Evolutionary conservation across 2,329 filamentous ascomycete genomes (phyloP), one percentile per base, ranked within the genome.

Genomic region (Ascomycota sp.): DNA sequence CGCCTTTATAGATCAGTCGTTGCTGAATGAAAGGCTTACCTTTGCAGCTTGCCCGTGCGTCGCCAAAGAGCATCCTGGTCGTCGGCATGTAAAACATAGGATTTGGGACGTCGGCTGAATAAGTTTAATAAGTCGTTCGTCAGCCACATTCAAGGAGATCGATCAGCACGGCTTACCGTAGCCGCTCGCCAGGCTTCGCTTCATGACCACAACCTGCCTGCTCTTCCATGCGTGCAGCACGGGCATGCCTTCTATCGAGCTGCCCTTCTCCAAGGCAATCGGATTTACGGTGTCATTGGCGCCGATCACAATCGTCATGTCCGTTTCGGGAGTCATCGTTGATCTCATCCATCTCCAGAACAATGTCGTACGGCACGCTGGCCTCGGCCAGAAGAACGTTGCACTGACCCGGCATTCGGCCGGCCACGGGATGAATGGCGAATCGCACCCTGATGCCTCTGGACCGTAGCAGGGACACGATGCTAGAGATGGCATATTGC

Each of bases 291-390:
- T 92, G 43, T 93, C 83, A 41, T 93, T 92, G 7, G 83, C 83
- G 3, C 83, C 83, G 43, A 92, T 92, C 0, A 92, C 82, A 4
- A 92, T 66, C 0, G 80, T 83, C 8, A 92, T 61, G 43, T 92
- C 83, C 0, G 83, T 91, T 20, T 89, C 77, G 6, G 63, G 52
- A 93, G 43, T 92, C 82, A 37, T 91, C 82, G 50, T 92, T 93
- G 55, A 92, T 91, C 57, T 93, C 83, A 41, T 92, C 83, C 82
- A 92, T 92, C 54, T 93, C 82, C 27, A 91, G 63, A 20, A 92
- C 82, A 32, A 92, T 86, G 42, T 93, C 83, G 43, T 92, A 92
- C 3, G 81, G 81, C 20, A 92, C 83, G 22, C 68, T 75, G 1
- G 83, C 83, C 50, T 93, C 83, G 0, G 83, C 83, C 10, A 92